Percentiles rank a stretch among this genome's conserved stretches.
Evolutionary conservation across 495 filamentous ascomycete genomes (phyloP).

Genomic region (Daldinia decipiens): DNA sequence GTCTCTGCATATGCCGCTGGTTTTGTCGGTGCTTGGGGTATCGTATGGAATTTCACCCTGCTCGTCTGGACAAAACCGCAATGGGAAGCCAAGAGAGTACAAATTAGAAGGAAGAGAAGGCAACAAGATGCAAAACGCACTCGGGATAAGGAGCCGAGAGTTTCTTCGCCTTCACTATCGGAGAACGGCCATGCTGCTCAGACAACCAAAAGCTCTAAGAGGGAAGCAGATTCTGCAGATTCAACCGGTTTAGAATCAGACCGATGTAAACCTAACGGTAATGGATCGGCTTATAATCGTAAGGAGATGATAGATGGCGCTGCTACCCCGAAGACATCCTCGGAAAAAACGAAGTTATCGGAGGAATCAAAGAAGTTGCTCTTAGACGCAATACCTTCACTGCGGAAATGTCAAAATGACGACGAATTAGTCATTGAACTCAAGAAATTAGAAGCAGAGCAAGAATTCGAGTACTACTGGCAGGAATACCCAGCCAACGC

Average conservation of each 20-base stretch:
- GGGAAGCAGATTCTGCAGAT: background rate
- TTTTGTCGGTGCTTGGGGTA: constrained; percentile 70
- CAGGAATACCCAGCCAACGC: constrained; percentile 71
- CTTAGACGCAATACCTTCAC: constrained; percentile 9
- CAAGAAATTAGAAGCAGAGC: constrained; percentile 29
- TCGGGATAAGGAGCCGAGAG: background rate
- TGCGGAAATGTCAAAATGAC: constrained; percentile 8
- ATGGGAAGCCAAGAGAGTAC: constrained; percentile 72
- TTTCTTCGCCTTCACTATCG: background rate
- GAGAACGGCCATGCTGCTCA: background rate
- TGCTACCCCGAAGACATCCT: background rate
- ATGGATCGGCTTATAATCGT: background rate
- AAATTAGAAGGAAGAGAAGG: constrained; percentile 56
- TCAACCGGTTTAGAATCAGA: constrained; percentile 22
- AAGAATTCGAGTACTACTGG: constrained; percentile 68
- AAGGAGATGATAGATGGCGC: background rate
- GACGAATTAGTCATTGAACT: constrained; percentile 4
- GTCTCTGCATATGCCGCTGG: constrained; percentile 75
- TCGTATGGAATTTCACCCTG: constrained; percentile 70
- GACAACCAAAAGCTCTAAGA: background rate
- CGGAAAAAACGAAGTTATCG: background rate
- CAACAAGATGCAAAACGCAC: constrained; percentile 35
- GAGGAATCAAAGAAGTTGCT: constrained; percentile 7
- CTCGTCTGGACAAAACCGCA: constrained; percentile 74
- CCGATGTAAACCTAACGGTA: constrained; percentile 1